These are phyloP conservation scores for Striga asiatica DNA, from an alignment of 257 asterid species.

Conservation along the genomic window DNA sequence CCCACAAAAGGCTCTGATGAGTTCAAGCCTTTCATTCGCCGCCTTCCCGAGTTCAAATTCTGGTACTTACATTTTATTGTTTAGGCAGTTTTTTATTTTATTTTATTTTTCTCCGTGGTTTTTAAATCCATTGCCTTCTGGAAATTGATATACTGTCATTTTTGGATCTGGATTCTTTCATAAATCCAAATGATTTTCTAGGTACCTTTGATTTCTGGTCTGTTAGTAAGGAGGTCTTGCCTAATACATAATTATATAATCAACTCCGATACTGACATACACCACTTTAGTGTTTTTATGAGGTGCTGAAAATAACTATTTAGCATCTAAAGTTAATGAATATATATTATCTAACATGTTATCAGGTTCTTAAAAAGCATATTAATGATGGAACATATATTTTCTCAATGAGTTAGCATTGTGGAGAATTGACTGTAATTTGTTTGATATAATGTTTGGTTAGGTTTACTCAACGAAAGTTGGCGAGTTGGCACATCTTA, in stretches of 20 bases:
- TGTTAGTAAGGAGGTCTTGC: no score
- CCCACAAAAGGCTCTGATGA: slow-evolving; percentile 84
- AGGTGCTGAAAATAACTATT: no score
- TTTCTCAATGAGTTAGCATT: not conserved
- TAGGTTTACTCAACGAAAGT: not conserved
- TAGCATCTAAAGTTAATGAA: no score
- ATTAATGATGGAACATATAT: not conserved
- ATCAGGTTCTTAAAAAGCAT: not conserved
- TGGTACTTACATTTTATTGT: slow-evolving; percentile 35
- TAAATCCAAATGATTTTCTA: no score
- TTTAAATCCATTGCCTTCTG: not conserved
- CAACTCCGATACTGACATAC: no score
- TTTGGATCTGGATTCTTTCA: no score
- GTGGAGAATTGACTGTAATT: not conserved
- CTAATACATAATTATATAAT: no score
- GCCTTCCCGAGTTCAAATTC: slow-evolving; percentile 94
- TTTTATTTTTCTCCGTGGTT: no score
- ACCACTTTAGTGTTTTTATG: no score
- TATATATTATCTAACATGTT: no score
- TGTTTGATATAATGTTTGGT: not conserved
- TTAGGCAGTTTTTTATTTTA: not conserved
- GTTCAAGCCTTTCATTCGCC: slow-evolving; percentile 36
- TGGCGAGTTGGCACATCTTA: not conserved
- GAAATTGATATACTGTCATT: not conserved
- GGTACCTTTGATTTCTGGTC: no score